Percentiles rank a stretch among this genome's conserved stretches.
Conservation (phyloP, 139 green algal species). For the Desmodesmus armatus region DNA sequence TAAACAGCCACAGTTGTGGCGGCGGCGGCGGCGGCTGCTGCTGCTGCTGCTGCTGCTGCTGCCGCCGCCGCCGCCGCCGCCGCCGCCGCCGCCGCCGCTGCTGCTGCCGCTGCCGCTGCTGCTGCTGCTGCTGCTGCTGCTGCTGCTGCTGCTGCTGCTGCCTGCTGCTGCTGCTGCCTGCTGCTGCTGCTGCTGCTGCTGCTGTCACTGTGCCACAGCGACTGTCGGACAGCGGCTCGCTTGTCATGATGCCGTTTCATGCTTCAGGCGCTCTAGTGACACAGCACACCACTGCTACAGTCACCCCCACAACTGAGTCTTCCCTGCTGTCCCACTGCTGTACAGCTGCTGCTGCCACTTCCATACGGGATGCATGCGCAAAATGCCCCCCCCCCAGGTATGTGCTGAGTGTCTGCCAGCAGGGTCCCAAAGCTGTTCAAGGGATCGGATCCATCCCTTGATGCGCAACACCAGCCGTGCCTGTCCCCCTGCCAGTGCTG, state of each 20-base stretch:
- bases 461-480: constrained; percentile 14
- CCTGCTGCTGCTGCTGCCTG: background rate
- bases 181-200: constrained; percentile 23
- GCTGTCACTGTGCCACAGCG: background rate
- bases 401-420: background rate
- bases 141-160: constrained; percentile 1
- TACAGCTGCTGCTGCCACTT: too few relatives aligned
- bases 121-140: constrained; percentile 6
- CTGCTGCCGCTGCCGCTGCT: background rate
- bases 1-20: background rate
- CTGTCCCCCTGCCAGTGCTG: background rate
- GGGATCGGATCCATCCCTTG: constrained; percentile 15
- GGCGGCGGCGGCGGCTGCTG: background rate
- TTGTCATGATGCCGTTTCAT: too few relatives aligned
- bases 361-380: too few relatives aligned
- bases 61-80: background rate
- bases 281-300: too few relatives aligned
- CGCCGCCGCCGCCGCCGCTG: too few relatives aligned
- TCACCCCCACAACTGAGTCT: too few relatives aligned
- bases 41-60: background rate
- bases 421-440: constrained; percentile 14
- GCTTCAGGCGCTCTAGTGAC: too few relatives aligned
- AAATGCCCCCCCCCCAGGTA: background rate
- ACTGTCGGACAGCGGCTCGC: too few relatives aligned
- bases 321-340: too few relatives aligned